A percentile compares a stretch with the other conserved stretches of the same genome.
Conservation (phyloP, 2,329 filamentous ascomycete genomes). For the Aspergillus pseudoviridinutans region DNA sequence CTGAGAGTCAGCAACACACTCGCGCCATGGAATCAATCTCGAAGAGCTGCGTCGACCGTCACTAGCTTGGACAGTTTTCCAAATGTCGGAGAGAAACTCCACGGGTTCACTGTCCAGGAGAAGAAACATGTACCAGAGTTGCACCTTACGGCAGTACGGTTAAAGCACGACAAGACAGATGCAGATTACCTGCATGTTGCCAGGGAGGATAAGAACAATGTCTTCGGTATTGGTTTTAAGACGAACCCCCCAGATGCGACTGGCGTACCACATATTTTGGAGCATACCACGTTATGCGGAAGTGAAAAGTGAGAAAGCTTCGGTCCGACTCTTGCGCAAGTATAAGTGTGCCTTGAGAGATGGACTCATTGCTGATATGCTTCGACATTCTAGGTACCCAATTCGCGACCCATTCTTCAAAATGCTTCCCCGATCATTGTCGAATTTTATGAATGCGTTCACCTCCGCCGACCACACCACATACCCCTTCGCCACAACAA, state of each 20-base stretch:
- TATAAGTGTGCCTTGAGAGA: not conserved
- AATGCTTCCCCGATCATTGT: constrained; percentile 96
- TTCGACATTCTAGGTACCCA: constrained; percentile 63
- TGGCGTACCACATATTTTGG: constrained; percentile 91
- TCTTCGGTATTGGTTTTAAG: constrained; percentile 98
- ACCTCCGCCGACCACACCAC: constrained; percentile 95
- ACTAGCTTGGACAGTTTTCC: constrained; percentile 74
- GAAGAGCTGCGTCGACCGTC: constrained; percentile 53
- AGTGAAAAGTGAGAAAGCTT: constrained; percentile 71
- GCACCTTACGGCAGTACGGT: constrained; percentile 82
- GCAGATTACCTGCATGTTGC: constrained; percentile 96
- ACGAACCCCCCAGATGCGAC: constrained; percentile 97
- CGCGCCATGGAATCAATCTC: constrained; percentile 12
- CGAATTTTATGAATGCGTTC: constrained; percentile 99
- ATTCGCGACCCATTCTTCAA: constrained; percentile 99
- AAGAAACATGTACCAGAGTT: constrained; percentile 92
- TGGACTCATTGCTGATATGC: constrained; percentile 8
- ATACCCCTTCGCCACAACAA: constrained; percentile 97
- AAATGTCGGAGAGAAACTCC: constrained; percentile 75
- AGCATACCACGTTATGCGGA: constrained; percentile 94
- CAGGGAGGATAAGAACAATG: constrained; percentile 95
- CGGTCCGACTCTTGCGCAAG: not conserved
- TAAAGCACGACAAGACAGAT: constrained; percentile 91
- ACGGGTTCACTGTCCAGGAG: constrained; percentile 88
- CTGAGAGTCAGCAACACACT: constrained; percentile 14